Percentiles rank a stretch among this genome's conserved stretches.
Conservation (phyloP, 352 stramenopile species). For the Hyphochytrium catenoides region DNA sequence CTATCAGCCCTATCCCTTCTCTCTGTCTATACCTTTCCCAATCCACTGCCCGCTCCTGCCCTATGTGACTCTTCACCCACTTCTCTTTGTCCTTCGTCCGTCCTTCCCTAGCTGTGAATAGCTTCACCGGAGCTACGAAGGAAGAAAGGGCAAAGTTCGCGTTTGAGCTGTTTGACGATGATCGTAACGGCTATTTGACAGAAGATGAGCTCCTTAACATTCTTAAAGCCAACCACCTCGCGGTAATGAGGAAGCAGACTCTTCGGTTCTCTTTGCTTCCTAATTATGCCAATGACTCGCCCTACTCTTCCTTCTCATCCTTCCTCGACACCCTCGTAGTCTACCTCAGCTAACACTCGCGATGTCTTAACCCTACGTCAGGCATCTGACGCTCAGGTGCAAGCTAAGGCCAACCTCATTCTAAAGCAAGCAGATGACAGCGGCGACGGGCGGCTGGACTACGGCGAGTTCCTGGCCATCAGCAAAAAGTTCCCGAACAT, state of each 20-base stretch:
- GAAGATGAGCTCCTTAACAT: conserved; percentile 70
- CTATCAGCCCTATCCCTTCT: no score
- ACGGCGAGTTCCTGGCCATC: conserved; percentile 59
- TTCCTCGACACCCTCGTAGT: no score
- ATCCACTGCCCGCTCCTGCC: no score
- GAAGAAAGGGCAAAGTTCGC: conserved; percentile 69
- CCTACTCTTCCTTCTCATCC: no score
- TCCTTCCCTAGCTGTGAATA: conserved; percentile 25
- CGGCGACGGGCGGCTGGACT: conserved; percentile 36
- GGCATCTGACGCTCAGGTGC: conserved; percentile 33
- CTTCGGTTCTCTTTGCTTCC: not conserved
- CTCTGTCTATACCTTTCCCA: no score
- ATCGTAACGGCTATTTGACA: conserved; percentile 67
- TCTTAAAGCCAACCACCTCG: conserved; percentile 66
- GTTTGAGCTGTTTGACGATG: conserved; percentile 83
- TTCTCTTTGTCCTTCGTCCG: no score
- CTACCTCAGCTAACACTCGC: no score
- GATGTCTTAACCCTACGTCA: no score
- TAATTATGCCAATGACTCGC: no score
- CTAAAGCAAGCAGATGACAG: conserved; percentile 51
- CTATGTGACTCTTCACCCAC: no score
- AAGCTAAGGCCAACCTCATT: conserved; percentile 58
- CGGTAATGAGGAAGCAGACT: conserved; percentile 7
- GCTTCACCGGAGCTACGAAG: conserved; percentile 33
- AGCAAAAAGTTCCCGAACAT: conserved; percentile 69